Conservation (phyloP, 2,329 filamentous ascomycete genomes). For the Thielaviopsis euricoi region DNA sequence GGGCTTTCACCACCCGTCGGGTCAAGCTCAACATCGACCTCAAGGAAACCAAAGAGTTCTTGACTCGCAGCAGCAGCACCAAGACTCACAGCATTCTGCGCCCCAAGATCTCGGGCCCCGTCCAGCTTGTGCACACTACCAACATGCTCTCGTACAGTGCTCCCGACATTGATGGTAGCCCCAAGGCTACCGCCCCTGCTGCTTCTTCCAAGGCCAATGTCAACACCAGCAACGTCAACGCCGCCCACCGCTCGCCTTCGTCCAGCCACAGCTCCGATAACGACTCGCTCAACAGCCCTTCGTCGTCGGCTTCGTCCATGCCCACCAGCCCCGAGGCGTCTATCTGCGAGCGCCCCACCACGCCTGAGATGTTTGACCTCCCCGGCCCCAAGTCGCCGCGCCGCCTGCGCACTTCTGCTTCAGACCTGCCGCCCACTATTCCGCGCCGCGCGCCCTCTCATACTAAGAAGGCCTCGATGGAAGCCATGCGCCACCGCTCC, state of each 20-base stretch:
- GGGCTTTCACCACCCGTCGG: slow-evolving; percentile 57
- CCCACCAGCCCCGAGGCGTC: slow-evolving; percentile 54
- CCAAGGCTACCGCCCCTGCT: too few species aligned
- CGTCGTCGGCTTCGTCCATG: slow-evolving; percentile 38
- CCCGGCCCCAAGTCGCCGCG: slow-evolving; percentile 25
- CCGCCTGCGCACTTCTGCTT: slow-evolving; percentile 22
- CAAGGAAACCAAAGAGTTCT: slow-evolving; percentile 24
- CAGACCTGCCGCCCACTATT: slow-evolving; percentile 43
- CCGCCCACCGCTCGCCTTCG: slow-evolving; percentile 25
- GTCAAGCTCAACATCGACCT: slow-evolving; percentile 34
- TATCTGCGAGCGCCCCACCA: slow-evolving; percentile 34
- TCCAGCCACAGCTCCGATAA: slow-evolving; percentile 36
- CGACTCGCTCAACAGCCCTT: slow-evolving; percentile 52
- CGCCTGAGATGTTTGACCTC: slow-evolving; percentile 44
- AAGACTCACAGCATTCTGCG: slow-evolving; percentile 28
- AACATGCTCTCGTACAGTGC: slow-evolving; percentile 95
- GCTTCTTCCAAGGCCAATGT: too few species aligned
- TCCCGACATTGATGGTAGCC: slow-evolving; percentile 45
- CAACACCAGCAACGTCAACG: too few species aligned
- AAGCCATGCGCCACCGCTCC: slow-evolving; percentile 51
- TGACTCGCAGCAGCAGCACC: slow-evolving; percentile 34
- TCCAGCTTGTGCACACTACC: slow-evolving; percentile 81
- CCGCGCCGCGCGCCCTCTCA: slow-evolving; percentile 71
- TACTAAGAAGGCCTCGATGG: slow-evolving; percentile 68
- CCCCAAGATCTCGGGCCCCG: slow-evolving; percentile 69